These are phyloP conservation scores for Magnusiomyces fungicola DNA, from an alignment of 1,139 yeast species.

Conservation along the genomic window DNA sequence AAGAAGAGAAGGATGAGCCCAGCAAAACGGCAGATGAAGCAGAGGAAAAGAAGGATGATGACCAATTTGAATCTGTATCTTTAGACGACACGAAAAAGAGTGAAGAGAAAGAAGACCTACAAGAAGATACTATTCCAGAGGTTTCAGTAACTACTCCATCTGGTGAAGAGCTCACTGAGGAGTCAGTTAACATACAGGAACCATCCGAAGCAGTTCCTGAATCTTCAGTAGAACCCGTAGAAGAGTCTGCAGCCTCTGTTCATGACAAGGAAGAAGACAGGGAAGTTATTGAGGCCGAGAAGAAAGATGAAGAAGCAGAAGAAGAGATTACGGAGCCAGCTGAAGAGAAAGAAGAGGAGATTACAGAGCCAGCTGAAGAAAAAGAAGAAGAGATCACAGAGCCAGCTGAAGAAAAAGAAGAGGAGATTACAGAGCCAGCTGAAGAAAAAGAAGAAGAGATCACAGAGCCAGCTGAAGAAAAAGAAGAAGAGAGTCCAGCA, in stretches of 20 bases:
- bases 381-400: slow-evolving; percentile 4
- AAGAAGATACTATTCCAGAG: slow-evolving; percentile 17
- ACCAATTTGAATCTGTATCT: too few relatives aligned
- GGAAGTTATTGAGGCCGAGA: slow-evolving; percentile 16
- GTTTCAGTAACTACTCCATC: neutral
- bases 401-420: slow-evolving; percentile 2
- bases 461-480: neutral
- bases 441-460: neutral
- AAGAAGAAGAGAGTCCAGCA: neutral
- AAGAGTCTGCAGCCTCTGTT: too few relatives aligned
- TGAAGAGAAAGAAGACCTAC: slow-evolving; percentile 8
- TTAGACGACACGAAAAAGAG: too few relatives aligned
- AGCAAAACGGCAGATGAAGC: neutral
- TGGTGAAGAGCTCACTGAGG: neutral
- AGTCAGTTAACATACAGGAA: neutral
- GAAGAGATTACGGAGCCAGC: slow-evolving; percentile 23
- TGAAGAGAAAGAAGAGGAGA: slow-evolving; percentile 19
- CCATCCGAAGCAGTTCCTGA: neutral
- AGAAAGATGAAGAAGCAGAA: slow-evolving; percentile 20
- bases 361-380: slow-evolving; percentile 18
- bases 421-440: slow-evolving; percentile 2
- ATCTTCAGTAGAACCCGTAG: neutral
- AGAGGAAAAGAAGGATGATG: too few relatives aligned
- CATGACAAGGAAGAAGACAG: too few relatives aligned
- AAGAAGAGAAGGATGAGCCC: slow-evolving; percentile 6